A percentile compares a stretch with the other conserved stretches of the same genome.
Conservation (phyloP, 2,329 filamentous ascomycete genomes). For the Fusarium sp. region DNA sequence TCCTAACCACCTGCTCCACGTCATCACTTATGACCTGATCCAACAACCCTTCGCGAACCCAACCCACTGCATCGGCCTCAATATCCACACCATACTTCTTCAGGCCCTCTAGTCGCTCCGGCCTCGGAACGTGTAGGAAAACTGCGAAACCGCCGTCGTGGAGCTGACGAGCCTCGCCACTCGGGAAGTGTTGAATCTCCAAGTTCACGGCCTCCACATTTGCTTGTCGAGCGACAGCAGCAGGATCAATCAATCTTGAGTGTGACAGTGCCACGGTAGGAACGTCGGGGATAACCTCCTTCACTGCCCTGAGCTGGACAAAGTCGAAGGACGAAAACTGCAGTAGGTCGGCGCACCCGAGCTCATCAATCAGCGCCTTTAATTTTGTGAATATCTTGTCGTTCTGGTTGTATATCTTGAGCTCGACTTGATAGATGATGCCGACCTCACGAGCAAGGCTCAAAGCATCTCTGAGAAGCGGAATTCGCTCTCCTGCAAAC, state of each 20-base stretch:
- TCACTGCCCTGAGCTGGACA: conserved; percentile 10
- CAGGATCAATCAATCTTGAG: conserved; percentile 10
- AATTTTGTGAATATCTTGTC: conserved; percentile 11
- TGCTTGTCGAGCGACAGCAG: conserved; percentile 6
- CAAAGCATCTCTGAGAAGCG: conserved; percentile 7
- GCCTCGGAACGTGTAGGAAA: conserved; percentile 1
- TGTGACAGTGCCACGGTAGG: conserved; percentile 9
- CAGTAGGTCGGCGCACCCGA: conserved; percentile 7
- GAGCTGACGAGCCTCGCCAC: conserved; percentile 9
- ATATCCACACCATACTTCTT: conserved; percentile 14
- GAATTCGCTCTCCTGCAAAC: conserved; percentile 11
- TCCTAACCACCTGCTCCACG: conserved; percentile 7
- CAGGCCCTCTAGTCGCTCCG: not conserved
- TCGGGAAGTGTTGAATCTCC: conserved; percentile 17
- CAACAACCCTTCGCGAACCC: conserved; percentile 12
- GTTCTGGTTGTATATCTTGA: conserved; percentile 17
- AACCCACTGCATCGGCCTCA: conserved; percentile 5
- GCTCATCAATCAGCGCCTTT: conserved; percentile 8
- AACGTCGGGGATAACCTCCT: conserved; percentile 11
- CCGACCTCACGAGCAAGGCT: conserved; percentile 6
- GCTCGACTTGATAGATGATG: conserved; percentile 16
- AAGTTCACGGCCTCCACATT: conserved; percentile 11
- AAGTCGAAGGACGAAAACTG: conserved; percentile 21
- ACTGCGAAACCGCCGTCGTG: conserved; percentile 6
- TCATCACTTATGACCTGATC: conserved; percentile 17